Evolutionary conservation across 2,329 filamentous ascomycete genomes (phyloP), one percentile per base, ranked within the genome.

Genomic region (Hymenotorrendiella dingleyae): DNA sequence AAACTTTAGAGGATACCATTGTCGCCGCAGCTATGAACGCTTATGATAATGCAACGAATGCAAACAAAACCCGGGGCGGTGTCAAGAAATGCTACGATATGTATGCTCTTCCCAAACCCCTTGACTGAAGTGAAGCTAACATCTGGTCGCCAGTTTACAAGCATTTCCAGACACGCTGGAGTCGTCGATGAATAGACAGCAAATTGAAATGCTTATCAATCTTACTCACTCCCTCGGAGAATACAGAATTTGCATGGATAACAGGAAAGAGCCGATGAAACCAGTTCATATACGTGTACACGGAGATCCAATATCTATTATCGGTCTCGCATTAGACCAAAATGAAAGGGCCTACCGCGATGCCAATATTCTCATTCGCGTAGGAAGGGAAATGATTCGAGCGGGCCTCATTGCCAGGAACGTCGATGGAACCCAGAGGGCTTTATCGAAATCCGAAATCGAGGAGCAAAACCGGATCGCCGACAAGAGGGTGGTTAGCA

Each of bases 41-140:
- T 4, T 93, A 89, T 57, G 86, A 93, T 56, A 86, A 86, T 57
- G 86, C 86, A 3, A 86, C 83, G 17, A 93, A 93, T 55, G 84
- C 84, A 1, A 89, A 91, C 54, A 78, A 78, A 42, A 85, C 76
- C 2, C 73, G 86, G 51, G 86, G 86, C 12, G 83, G 83, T 0
- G 72, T 93, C 55, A 87, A 86, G 63, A 86, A 80, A 61, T 87
- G 84, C 34, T 74, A 83, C 52, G 82, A 88, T 37, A 84, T 86
- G 82, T 84, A 66, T 64, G 78, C 60, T 27, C 3, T 12, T 21
- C 7, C 4, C 20, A 1, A 4, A 17, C 12, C 17, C 12, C 6
- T 16, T 16, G 9, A 9, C 4, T 23, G 24, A 21, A 20, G 7
- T 21, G 2, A 19, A 8, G 28, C 56, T 67, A 35, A 63, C 37